Base-by-base conservation (phyloP, 2,329 filamentous ascomycete genomes). In the Fusarium nurragi region DNA sequence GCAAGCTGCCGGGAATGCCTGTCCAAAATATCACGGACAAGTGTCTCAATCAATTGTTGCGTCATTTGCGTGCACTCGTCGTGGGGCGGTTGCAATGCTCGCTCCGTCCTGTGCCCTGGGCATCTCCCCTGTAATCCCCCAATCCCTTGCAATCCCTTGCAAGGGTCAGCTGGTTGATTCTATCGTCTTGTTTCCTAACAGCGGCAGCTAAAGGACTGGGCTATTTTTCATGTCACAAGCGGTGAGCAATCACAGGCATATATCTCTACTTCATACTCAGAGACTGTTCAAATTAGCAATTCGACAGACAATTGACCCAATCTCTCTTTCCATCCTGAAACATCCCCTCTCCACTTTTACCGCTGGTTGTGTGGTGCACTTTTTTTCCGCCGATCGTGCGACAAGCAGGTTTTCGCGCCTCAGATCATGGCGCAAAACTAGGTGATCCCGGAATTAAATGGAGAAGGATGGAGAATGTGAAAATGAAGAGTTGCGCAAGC, bases 371-470 rank as follows among this genome's bases (percentile, higher is more conserved):
- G 40, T 56, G 22, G 38, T 12, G 13, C 45, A 26, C 38, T 19
- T 62, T 62, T 32, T 30, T 30, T 44, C 45, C 39, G 58, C 23
- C 51, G 57, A 62, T 62, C 58, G 52, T 63, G 58, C 39, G 45
- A 37, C 25, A 63, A 62, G 50, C 59, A 55, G 44, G 59, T 62
- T 62, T 62, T 36, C 22, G n/a, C 19, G n/a, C 37, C 22, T 22
- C 37, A 39, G 19, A 34, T 25, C 41, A 30, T 13, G 34, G 44
- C 28, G 14, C 7, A 36, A 23, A 26, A 40, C 39, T 32, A 36
- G 28, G 18, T 19, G 23, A 56, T 28, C 39, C 26, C 44, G 26
- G 19, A 21, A 56, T 25, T 45, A 49, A 18, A 62, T 62, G 57
- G 58, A 45, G 58, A 62, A 48, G 12, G 8, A 14, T 8, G 12